A percentile compares a stretch with the other conserved stretches of the same genome.
phyloP scores from a whole-genome alignment of 2,329 filamentous ascomycete genomes.

The Colletotrichum ledebouriae region DNA sequence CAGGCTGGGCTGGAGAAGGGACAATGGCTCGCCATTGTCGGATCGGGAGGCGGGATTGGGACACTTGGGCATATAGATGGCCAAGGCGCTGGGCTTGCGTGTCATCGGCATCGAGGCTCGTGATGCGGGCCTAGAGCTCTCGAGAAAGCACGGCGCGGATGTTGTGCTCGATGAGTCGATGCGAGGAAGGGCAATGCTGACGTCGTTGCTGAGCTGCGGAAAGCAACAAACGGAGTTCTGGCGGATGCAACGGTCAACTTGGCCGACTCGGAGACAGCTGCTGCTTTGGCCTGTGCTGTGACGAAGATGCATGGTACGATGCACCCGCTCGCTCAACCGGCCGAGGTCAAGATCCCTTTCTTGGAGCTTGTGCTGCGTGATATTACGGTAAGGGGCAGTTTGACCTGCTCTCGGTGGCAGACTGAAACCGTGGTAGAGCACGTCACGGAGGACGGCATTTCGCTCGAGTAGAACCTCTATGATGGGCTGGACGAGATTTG shows the following conservation, averaged over 20 bases:
- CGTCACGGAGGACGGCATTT: slow-evolving; percentile 60
- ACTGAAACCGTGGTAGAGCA: slow-evolving; percentile 61
- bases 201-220: slow-evolving; percentile 61
- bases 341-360: slow-evolving; percentile 54
- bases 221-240: slow-evolving; percentile 61
- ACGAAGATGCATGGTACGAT: slow-evolving; percentile 71
- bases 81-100: slow-evolving; percentile 82
- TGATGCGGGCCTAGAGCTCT: slow-evolving; percentile 65
- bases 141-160: slow-evolving; percentile 62
- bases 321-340: slow-evolving; percentile 69
- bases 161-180: slow-evolving; percentile 68
- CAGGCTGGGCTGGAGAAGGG: slow-evolving; percentile 53
- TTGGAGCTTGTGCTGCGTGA: slow-evolving; percentile 67
- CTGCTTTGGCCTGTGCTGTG: slow-evolving; percentile 65
- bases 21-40: slow-evolving; percentile 79
- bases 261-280: slow-evolving; percentile 64
- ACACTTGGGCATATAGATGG: slow-evolving; percentile 79
- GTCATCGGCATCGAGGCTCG: slow-evolving; percentile 79
- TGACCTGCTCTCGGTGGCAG: slow-evolving; percentile 59
- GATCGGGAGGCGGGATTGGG: slow-evolving; percentile 83
- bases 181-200: slow-evolving; percentile 61
- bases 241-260: slow-evolving; percentile 67
- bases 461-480: slow-evolving; percentile 65
- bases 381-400: slow-evolving; percentile 61
- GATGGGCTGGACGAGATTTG: slow-evolving; percentile 65